Evolutionary conservation across 2,329 filamentous ascomycete species (phyloP).

Genomic region (Fusarium penzigii): DNA sequence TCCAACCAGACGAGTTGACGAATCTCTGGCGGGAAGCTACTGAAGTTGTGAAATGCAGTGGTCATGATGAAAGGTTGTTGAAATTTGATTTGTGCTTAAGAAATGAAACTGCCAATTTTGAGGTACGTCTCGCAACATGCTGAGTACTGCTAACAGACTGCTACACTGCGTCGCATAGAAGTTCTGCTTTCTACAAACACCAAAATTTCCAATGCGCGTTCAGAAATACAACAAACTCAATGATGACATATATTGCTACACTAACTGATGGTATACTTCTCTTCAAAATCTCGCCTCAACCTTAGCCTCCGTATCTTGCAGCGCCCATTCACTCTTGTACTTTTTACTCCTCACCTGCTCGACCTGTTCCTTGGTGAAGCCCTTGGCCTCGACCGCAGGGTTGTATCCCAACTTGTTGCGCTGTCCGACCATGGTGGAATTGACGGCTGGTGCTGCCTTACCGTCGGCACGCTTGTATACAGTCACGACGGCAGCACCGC

Average conservation of each 20-base stretch:
- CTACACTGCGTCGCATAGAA: no score
- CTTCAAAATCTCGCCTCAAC: conserved; percentile 40
- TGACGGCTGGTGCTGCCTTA: conserved; percentile 67
- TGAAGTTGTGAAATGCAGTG: conserved; percentile 21
- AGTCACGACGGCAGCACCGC: conserved; percentile 86
- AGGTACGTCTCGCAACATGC: background rate
- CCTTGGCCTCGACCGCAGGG: conserved; percentile 62
- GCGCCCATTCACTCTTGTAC: conserved; percentile 68
- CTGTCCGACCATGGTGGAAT: conserved; percentile 66
- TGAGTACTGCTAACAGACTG: no score
- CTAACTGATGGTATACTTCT: no score
- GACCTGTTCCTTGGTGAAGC: conserved; percentile 79
- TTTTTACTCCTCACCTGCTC: conserved; percentile 69
- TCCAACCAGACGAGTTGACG: conserved; percentile 27
- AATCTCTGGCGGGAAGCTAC: conserved; percentile 26
- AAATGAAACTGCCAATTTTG: no score
- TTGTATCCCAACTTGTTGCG: conserved; percentile 76
- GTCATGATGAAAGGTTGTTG: background rate
- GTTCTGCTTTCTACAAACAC: no score
- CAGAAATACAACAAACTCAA: no score
- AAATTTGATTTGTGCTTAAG: background rate
- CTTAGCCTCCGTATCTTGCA: conserved; percentile 61
- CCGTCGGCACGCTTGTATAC: conserved; percentile 87
- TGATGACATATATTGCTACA: no score
- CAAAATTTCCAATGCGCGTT: no score